These are phyloP conservation scores for Hypoxylon subgilvum DNA, from an alignment of 495 filamentous ascomycete species.

Conservation along the genomic window DNA sequence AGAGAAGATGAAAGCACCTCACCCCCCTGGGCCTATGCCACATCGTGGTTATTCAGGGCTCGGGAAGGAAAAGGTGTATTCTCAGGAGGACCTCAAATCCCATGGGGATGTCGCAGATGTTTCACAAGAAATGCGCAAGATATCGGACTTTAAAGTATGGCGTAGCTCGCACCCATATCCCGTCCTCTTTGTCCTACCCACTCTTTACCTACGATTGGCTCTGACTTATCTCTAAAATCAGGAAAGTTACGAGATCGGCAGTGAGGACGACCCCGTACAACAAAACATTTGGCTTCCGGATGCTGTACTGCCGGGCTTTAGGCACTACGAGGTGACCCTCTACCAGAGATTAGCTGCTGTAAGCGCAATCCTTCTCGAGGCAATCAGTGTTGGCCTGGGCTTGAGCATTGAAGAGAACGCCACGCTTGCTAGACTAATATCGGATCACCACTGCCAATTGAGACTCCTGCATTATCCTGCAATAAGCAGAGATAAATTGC, in stretches of 20 bases:
- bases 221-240: conserved; percentile 34
- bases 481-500: conserved; percentile 53
- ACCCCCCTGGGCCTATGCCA: conserved; percentile 34
- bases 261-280: conserved; percentile 59
- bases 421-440: conserved; percentile 47
- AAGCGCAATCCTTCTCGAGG: conserved; percentile 54
- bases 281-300: conserved; percentile 72
- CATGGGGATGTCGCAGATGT: conserved; percentile 34
- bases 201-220: background rate
- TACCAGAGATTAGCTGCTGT: conserved; percentile 58
- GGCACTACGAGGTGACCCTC: conserved; percentile 58
- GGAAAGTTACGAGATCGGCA: conserved; percentile 73
- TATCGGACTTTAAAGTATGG: conserved; percentile 39
- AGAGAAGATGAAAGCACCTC: conserved; percentile 42
- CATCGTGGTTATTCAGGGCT: conserved; percentile 42
- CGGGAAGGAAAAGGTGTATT: conserved; percentile 36
- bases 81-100: conserved; percentile 20
- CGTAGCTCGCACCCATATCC: background rate
- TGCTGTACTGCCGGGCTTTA: conserved; percentile 61
- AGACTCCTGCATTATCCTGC: conserved; percentile 69
- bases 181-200: background rate
- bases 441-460: conserved; percentile 62
- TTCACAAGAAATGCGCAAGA: conserved; percentile 45
- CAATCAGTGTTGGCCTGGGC: conserved; percentile 55
- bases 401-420: conserved; percentile 47